Conservation (phyloP, 306 rosid species). For the Erythrophleum fordii region DNA sequence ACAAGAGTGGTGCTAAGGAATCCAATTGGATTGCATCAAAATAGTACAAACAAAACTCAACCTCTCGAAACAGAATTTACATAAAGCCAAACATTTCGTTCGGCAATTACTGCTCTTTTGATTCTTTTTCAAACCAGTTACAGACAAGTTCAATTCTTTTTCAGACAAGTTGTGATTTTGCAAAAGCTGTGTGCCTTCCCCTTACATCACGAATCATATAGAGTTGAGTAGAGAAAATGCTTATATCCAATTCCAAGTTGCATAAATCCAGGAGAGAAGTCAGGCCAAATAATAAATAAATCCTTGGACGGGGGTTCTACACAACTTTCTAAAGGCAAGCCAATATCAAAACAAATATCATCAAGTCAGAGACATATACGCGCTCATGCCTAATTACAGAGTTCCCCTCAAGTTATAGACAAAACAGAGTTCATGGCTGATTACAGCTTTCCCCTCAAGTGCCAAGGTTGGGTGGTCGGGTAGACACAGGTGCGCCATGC, state of each 20-base stretch:
- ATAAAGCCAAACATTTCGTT: background rate
- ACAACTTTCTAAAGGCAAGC: background rate
- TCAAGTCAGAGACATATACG: background rate
- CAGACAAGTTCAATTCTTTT: background rate
- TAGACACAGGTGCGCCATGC: constrained; percentile 52
- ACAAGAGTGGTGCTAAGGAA: no score
- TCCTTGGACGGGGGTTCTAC: background rate
- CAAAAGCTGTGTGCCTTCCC: background rate
- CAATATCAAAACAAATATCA: background rate
- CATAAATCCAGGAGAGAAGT: background rate
- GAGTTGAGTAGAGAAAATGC: background rate
- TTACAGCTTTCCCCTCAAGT: background rate
- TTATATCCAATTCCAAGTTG: background rate
- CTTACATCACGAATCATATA: background rate
- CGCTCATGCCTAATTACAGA: background rate
- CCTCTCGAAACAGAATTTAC: background rate
- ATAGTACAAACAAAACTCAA: no score
- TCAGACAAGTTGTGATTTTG: background rate
- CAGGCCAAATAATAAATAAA: background rate
- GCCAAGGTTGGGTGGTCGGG: constrained; percentile 31
- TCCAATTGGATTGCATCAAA: no score
- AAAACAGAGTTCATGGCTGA: background rate
- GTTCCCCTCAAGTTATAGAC: background rate
- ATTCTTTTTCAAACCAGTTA: background rate
- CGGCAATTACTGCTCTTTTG: background rate